Evolutionary conservation across 2,329 filamentous ascomycete genomes (phyloP).

Genomic region (Coniochaeta sp.): DNA sequence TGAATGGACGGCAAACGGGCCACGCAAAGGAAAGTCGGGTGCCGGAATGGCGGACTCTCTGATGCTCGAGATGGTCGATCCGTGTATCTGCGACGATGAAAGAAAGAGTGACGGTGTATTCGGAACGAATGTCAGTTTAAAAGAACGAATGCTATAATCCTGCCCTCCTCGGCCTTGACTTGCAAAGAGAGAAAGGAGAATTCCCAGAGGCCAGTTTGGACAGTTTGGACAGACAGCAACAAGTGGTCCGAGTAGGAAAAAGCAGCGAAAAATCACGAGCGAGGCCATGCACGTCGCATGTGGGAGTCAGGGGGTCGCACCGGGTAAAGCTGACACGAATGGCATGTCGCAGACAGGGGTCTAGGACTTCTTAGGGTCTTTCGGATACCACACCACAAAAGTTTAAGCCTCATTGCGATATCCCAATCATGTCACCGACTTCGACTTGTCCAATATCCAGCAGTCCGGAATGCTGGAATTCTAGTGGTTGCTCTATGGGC

Average conservation of each 20-base stretch:
- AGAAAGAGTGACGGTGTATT: neutral
- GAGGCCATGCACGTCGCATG: neutral
- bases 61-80: no score
- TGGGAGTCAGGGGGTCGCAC: conserved; percentile 1
- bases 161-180: neutral
- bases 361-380: neutral
- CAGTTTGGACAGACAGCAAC: neutral
- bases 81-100: neutral
- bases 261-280: neutral
- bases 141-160: neutral
- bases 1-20: conserved; percentile 8
- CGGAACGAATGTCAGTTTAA: neutral
- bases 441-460: neutral
- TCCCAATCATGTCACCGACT: neutral
- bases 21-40: neutral
- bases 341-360: conserved; percentile 1
- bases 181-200: neutral
- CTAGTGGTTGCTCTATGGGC: neutral
- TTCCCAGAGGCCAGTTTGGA: neutral
- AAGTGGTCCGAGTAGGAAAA: neutral
- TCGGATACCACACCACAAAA: neutral
- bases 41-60: neutral
- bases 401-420: neutral
- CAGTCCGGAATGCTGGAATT: neutral
- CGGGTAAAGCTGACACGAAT: conserved; percentile 3